Evolutionary conservation across 2,329 filamentous ascomycete species (phyloP), one percentile per base, ranked within the genome.

Genomic region (Aspergillus japonicus): DNA sequence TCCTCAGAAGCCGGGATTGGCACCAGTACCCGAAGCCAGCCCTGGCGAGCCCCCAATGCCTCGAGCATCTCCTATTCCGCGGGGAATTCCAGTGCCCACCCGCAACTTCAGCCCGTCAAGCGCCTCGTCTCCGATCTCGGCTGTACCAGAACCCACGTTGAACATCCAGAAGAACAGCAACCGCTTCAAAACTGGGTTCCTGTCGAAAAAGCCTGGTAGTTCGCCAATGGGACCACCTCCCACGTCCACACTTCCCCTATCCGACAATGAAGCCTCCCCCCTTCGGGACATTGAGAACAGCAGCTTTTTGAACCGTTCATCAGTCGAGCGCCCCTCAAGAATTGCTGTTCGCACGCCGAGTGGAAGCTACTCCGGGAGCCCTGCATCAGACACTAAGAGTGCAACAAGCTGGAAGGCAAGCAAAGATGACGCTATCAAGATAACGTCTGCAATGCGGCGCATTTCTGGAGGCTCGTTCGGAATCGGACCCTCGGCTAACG

Each of bases 141-240:
- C 75, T 68, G 84, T 72, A 72, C 86, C 82, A 33, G 80, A 85
- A 55, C 78, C 85, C 0, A 87, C 86, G 2, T 77, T 88, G 39
- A 84, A 89, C 47, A 73, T 87, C 39, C 85, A 83, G 61, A 82
- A 82, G 68, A 90, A 90, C 68, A 90, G 90, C 68, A 85, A 85
- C 54, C 90, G 94, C 48, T 98, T 98, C 78, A 91, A 96, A 68
- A 85, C 92, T 2, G 94, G 94, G 5, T 96, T 96, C 74, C 79
- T 98, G 24, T 87, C 90, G 1, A 89, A 88, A 73, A 87, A 79
- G 85, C 84, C 77, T 42, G 76, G 83, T 50, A 87, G 84, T 54
- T 92, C 89, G 3, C 89, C 90, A 4, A 76, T 85, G 4, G 82
- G 85, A 14, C 78, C 83, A 1, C 83, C 86, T 14, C 81, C 81